These are phyloP conservation scores for Aspergillus arachidicola DNA, from an alignment of 2,329 filamentous ascomycete genomes.

Conservation along the genomic window DNA sequence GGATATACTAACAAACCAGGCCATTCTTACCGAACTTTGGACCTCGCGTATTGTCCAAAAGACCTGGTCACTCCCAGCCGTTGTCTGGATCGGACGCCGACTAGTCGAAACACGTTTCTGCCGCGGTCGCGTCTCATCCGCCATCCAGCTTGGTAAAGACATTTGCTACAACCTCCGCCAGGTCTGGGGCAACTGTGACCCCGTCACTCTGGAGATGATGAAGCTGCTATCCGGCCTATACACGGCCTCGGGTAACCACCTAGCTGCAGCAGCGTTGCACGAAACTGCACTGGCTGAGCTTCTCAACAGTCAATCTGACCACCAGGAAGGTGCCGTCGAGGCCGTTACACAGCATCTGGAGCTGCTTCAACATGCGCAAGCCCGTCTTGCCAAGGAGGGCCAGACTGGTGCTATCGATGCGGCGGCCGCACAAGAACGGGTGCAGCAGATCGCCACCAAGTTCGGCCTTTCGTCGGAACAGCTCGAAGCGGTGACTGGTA, in stretches of 20 bases:
- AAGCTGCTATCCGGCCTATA: constrained; percentile 55
- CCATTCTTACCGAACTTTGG: constrained; percentile 50
- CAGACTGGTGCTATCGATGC: constrained; percentile 20
- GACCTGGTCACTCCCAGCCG: constrained; percentile 48
- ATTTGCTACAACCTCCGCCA: constrained; percentile 60
- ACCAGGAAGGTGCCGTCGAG: constrained; percentile 23
- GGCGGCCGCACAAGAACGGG: constrained; percentile 27
- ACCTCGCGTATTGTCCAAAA: constrained; percentile 49
- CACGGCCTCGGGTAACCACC: constrained; percentile 41
- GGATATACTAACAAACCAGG: constrained; percentile 12
- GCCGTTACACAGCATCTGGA: constrained; percentile 35
- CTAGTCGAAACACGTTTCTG: constrained; percentile 58
- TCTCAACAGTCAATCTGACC: constrained; percentile 28
- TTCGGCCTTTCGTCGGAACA: constrained; percentile 30
- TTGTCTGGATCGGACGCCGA: constrained; percentile 56
- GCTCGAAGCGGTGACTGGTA: constrained; percentile 22
- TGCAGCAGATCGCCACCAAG: constrained; percentile 30
- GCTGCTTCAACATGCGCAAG: constrained; percentile 31
- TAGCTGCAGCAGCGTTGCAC: constrained; percentile 33
- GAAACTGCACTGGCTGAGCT: constrained; percentile 34
- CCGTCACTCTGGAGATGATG: constrained; percentile 53
- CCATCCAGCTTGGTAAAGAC: constrained; percentile 54
- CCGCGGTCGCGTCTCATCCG: constrained; percentile 47
- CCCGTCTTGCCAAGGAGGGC: constrained; percentile 25
- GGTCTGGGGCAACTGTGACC: constrained; percentile 53